Evolutionary conservation across 192 early-diverging fungal genomes (phyloP).

Genomic region (Phycomyces blakesleeanus): DNA sequence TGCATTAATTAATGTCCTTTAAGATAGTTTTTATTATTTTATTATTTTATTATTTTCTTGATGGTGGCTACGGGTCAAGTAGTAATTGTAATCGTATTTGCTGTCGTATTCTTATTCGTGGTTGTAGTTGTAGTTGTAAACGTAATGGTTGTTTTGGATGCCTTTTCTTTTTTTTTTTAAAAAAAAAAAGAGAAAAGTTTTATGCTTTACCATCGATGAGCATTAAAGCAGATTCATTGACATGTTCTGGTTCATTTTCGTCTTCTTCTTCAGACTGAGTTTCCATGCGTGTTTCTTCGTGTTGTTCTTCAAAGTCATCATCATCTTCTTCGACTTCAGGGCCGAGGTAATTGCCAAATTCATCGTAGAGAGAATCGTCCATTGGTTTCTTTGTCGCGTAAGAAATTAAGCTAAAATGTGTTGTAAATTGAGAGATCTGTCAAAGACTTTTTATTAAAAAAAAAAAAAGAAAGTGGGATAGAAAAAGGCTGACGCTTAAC

Average conservation of each 20-base stretch:
- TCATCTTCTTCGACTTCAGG: constrained; percentile 82
- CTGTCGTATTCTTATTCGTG: too few relatives aligned
- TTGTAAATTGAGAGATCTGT: neutral
- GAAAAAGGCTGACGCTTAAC: neutral
- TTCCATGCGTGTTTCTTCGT: constrained; percentile 35
- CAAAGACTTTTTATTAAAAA: neutral
- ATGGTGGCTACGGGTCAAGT: too few relatives aligned
- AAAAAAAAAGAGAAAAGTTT: too few relatives aligned
- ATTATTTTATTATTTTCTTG: too few relatives aligned
- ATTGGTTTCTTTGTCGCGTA: constrained; percentile 31
- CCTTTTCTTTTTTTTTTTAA: too few relatives aligned
- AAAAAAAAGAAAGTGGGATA: neutral
- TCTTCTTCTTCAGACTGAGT: constrained; percentile 27
- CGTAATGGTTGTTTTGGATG: too few relatives aligned
- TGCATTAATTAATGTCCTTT: too few relatives aligned
- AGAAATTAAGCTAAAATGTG: neutral
- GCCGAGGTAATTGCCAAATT: constrained; percentile 99
- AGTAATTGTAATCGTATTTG: too few relatives aligned
- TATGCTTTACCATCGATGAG: constrained; percentile 55
- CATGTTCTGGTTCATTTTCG: constrained; percentile 16
- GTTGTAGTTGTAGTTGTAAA: too few relatives aligned
- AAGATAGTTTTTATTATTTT: too few relatives aligned
- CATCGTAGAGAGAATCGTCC: constrained; percentile 81
- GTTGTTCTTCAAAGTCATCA: constrained; percentile 48
- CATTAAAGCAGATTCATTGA: constrained; percentile 42